Conservation (phyloP, 306 rosid genomes). For the Inga oerstediana region DNA sequence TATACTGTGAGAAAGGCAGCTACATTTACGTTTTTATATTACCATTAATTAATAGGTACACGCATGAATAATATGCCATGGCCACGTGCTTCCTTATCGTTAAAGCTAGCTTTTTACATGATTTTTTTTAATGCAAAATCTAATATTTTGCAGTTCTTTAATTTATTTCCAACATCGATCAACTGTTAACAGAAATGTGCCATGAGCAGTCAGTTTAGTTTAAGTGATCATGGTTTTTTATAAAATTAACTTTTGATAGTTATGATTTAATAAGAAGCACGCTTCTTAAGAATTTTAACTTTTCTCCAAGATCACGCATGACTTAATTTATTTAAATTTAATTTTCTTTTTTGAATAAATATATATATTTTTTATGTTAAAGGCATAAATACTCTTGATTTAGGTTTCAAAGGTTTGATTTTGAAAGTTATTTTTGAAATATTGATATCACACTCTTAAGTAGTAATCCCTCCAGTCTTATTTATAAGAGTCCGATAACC, state of each 20-base stretch:
- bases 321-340: too few species aligned
- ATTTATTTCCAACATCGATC: too few species aligned
- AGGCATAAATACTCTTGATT: background rate
- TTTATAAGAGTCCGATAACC: too few species aligned
- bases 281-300: background rate
- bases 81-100: background rate
- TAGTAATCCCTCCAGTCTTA: too few species aligned
- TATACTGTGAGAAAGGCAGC: background rate
- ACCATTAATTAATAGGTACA: background rate
- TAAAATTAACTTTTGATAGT: too few species aligned
- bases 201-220: too few species aligned
- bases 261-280: background rate
- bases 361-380: too few species aligned
- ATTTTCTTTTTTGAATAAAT: too few species aligned
- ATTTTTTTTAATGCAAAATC: background rate
- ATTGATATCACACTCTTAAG: too few species aligned
- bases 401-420: background rate
- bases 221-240: too few species aligned
- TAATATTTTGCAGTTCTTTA: background rate
- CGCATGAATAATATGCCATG: background rate
- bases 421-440: background rate
- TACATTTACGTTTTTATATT: background rate
- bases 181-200: too few species aligned
- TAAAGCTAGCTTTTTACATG: background rate
- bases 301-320: background rate